These are phyloP conservation scores for Saccharomyces eubayanus DNA, from an alignment of 805 yeast genomes.

Conservation along the genomic window DNA sequence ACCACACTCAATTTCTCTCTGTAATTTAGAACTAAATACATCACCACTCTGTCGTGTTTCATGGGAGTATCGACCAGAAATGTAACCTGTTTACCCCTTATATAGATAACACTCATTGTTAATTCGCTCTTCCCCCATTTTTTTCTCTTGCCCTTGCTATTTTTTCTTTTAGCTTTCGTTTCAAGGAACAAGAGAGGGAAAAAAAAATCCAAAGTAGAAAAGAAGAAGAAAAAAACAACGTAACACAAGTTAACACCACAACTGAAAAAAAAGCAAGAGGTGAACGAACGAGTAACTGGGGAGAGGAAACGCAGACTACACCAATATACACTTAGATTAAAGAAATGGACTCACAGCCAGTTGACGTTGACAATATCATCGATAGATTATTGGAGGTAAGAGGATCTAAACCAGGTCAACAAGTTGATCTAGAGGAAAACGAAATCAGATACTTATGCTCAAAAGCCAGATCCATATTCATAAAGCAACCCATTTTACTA, in stretches of 20 bases:
- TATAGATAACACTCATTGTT: background rate
- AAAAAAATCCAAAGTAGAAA: background rate
- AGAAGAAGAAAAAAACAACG: constrained; percentile 1
- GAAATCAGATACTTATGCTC: constrained; percentile 94
- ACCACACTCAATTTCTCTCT: background rate
- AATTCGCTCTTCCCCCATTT: background rate
- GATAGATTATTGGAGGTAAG: constrained; percentile 95
- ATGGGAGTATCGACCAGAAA: background rate
- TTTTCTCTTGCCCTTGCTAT: background rate
- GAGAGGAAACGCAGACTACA: background rate
- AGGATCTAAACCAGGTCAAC: constrained; percentile 97
- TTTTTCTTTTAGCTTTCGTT: background rate
- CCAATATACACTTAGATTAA: background rate
- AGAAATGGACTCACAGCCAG: constrained; percentile 52
- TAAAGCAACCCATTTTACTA: constrained; percentile 90
- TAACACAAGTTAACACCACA: constrained; percentile 1
- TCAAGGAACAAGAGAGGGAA: background rate
- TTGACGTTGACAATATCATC: constrained; percentile 93
- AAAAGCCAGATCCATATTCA: constrained; percentile 95
- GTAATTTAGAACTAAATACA: background rate
- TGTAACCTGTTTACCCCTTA: background rate
- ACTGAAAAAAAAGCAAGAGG: constrained; percentile 3
- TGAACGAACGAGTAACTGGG: background rate
- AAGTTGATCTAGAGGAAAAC: constrained; percentile 84
- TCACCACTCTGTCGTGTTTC: background rate